Percentiles rank a stretch among this genome's conserved stretches.
phyloP scores from a whole-genome alignment of 2,329 filamentous ascomycete species.

The Mycocentrospora acerina region DNA sequence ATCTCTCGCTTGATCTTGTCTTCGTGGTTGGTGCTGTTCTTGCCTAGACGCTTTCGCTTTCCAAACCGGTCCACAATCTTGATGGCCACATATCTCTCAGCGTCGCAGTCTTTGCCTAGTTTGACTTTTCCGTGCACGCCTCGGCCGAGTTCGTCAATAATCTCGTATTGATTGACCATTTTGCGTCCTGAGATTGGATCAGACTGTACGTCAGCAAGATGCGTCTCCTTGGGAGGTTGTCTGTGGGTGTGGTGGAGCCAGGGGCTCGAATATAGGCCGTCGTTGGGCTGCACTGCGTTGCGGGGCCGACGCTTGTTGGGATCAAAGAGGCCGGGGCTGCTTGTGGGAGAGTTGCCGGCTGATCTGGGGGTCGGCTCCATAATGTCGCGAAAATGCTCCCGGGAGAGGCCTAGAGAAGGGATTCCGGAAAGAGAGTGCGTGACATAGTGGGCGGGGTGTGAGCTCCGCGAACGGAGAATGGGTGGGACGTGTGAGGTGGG shows the following conservation, averaged over 20 bases:
- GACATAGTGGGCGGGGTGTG: constrained; percentile 45
- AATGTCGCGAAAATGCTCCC: constrained; percentile 33
- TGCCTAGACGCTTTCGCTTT: constrained; percentile 86
- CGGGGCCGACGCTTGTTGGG: constrained; percentile 34
- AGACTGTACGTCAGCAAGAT: constrained; percentile 87
- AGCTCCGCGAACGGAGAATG: constrained; percentile 44
- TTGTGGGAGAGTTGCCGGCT: constrained; percentile 49
- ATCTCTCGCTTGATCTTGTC: constrained; percentile 94
- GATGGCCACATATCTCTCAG: constrained; percentile 82
- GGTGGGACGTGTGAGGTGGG: constrained; percentile 38
- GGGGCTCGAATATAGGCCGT: constrained; percentile 51
- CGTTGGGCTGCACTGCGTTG: constrained; percentile 30
- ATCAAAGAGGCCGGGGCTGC: constrained; percentile 52
- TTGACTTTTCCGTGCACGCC: constrained; percentile 98
- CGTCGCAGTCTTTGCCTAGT: constrained; percentile 78
- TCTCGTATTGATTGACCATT: constrained; percentile 95
- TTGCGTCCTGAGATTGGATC: constrained; percentile 89
- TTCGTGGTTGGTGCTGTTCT: constrained; percentile 64
- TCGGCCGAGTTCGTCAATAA: constrained; percentile 92
- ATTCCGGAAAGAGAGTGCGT: constrained; percentile 44
- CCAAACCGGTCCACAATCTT: constrained; percentile 98
- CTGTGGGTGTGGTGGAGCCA: constrained; percentile 53
- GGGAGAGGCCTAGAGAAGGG: constrained; percentile 42
- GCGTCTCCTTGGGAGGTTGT: constrained; percentile 64
- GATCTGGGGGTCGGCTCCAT: constrained; percentile 45